Conservation (phyloP, 306 rosid genomes). For the Corylus heterophylla region DNA sequence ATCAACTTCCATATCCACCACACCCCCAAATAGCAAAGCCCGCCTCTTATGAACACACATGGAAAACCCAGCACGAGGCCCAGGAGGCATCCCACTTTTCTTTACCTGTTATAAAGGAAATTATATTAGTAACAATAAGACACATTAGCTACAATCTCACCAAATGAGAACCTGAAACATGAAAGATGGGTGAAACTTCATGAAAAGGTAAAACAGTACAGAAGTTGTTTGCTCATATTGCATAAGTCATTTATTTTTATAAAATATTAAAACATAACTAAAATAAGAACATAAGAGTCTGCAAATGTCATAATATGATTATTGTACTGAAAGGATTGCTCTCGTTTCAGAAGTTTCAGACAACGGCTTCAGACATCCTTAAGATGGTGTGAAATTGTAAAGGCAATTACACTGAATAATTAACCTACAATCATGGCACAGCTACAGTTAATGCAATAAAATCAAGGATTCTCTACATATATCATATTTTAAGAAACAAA, state of each 20-base stretch:
- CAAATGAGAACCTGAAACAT: not conserved
- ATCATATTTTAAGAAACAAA: not conserved
- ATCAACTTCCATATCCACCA: constrained; percentile 93
- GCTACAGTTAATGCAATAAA: not conserved
- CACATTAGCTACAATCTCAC: not conserved
- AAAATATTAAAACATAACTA: not conserved
- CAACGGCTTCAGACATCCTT: constrained; percentile 12
- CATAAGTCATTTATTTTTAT: not conserved
- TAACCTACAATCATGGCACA: constrained; percentile 25
- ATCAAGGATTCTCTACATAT: not conserved
- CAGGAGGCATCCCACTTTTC: constrained; percentile 98
- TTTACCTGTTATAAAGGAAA: constrained; percentile 62
- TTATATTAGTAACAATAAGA: not conserved
- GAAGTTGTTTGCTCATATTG: not conserved
- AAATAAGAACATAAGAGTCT: not conserved
- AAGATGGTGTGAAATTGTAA: constrained; percentile 19
- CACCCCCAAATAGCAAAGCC: constrained; percentile 92
- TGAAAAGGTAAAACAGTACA: not conserved
- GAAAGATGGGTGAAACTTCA: not conserved
- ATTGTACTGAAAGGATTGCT: not conserved
- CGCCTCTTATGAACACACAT: constrained; percentile 93
- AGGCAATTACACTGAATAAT: constrained; percentile 23
- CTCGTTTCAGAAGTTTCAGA: not conserved
- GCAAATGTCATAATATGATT: not conserved
- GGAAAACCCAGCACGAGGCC: constrained; percentile 98